Conservation (phyloP, 192 early-diverging fungal genomes). For the Backusella australiensis region DNA sequence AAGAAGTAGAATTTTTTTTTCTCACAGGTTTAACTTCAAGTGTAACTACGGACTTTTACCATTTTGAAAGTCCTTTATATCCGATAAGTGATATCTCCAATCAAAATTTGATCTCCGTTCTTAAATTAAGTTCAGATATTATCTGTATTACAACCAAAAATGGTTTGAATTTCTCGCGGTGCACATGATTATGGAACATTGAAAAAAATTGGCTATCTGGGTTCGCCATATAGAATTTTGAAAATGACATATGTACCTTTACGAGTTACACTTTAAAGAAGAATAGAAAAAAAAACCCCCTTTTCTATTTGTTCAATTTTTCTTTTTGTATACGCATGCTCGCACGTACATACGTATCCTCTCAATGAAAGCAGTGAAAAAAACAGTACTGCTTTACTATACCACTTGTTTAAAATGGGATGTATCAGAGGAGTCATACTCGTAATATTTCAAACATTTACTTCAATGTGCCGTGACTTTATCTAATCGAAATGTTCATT, state of each 20-base stretch:
- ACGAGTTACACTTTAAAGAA: background rate
- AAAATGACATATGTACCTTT: background rate
- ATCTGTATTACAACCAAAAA: background rate
- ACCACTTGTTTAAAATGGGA: background rate
- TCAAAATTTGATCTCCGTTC: background rate
- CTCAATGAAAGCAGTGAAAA: background rate
- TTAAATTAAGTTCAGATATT: slow-evolving; percentile 1
- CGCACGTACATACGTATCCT: background rate
- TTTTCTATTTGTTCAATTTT: background rate
- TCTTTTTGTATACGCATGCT: background rate
- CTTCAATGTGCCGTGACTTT: background rate
- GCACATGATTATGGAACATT: background rate
- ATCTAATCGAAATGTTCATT: background rate
- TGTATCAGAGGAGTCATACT: background rate
- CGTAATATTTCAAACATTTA: background rate
- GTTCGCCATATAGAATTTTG: background rate
- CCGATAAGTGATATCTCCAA: background rate
- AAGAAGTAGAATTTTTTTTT: background rate
- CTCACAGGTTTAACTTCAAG: slow-evolving; percentile 1
- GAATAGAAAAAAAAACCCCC: background rate
- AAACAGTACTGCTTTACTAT: background rate
- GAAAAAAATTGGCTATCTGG: background rate
- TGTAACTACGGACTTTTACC: background rate
- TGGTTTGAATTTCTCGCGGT: background rate
- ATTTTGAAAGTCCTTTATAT: slow-evolving; percentile 2